Base-by-base conservation (phyloP, 2,329 filamentous ascomycete species). In the Botrytis fabae region DNA sequence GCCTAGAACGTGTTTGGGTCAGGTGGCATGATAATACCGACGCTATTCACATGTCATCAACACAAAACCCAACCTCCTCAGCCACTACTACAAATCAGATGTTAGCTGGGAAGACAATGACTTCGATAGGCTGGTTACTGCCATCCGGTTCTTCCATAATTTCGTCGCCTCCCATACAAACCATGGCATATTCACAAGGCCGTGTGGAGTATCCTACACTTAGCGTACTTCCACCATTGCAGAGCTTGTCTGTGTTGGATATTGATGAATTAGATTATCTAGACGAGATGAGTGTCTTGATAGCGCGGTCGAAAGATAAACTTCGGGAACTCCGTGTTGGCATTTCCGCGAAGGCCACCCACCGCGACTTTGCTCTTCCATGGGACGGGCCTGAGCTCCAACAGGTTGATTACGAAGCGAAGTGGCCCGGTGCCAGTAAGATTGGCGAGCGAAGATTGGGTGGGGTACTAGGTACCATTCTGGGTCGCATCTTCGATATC, bases 231-330 rank as follows among this genome's bases (percentile, higher is more conserved):
- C 92, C 93, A 16, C 87, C 92, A 0, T 82, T 96, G 70, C 92
- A 90, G 81, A 93, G 91, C 76, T 81, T 96, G 73, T 92, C 88
- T 69, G 93, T 95, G 1, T 84, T 96, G 60, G 92, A 96, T 77
- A 92, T 96, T 74, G 93, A 96, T 78, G 92, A 95, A 79, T 82
- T 93, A n/a, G 87, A 91, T 42, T 96, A 96, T 80, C 83, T 95
- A 54, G 93, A 95, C 79, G 93, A 96, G 82, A 92, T 96, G 88
- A 91, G 91, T 71, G 85, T 93, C 60, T 85, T 96, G 20, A 89
- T 96, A 74, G 91, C 91, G 74, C 88, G 90, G 38, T 95, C 93
- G 20, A 85, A 89, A 73, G 85, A 86, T 75, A 86, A 86, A 60
- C 83, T 96, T 25, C 86, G 88, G 44, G 93, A 95, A 81, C 85